Evolutionary conservation across 176 grass and related monocot species (phyloP).

Genomic region (Oryza glumipatula): DNA sequence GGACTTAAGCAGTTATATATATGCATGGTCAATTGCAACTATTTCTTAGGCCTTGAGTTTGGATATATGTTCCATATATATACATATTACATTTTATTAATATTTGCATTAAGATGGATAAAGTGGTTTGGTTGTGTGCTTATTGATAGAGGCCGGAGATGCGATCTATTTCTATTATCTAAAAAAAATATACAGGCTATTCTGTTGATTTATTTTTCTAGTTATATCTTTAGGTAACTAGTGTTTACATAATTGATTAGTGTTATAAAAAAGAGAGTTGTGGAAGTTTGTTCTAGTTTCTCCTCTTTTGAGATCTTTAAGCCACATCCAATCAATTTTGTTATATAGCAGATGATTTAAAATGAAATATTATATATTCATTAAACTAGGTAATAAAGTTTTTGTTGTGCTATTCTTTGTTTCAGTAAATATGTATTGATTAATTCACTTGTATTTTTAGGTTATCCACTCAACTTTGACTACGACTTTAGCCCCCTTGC

Average conservation of each 20-base stretch:
- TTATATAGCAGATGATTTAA: not conserved
- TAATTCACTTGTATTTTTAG: conserved; percentile 1
- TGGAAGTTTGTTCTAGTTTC: too few relatives aligned
- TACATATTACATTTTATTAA: not conserved
- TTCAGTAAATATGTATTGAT: not conserved
- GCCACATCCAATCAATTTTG: not conserved
- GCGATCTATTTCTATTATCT: too few relatives aligned
- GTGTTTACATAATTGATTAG: not conserved
- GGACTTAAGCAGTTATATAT: not conserved
- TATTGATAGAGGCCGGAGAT: too few relatives aligned
- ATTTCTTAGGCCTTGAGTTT: not conserved
- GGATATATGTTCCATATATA: not conserved
- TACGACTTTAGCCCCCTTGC: conserved; percentile 30
- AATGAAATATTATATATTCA: not conserved
- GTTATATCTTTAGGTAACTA: too few relatives aligned
- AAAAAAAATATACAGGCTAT: too few relatives aligned
- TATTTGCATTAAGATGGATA: not conserved
- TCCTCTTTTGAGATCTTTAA: not conserved
- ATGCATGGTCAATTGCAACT: not conserved
- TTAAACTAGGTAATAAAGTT: too few relatives aligned
- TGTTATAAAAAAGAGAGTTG: not conserved
- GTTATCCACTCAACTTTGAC: conserved; percentile 56
- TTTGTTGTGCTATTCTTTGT: too few relatives aligned
- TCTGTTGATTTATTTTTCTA: too few relatives aligned
- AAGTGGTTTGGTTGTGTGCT: too few relatives aligned